Evolutionary conservation across 345 rosid species (phyloP), one percentile per base, ranked within the genome.

Genomic region (Salix exigua): DNA sequence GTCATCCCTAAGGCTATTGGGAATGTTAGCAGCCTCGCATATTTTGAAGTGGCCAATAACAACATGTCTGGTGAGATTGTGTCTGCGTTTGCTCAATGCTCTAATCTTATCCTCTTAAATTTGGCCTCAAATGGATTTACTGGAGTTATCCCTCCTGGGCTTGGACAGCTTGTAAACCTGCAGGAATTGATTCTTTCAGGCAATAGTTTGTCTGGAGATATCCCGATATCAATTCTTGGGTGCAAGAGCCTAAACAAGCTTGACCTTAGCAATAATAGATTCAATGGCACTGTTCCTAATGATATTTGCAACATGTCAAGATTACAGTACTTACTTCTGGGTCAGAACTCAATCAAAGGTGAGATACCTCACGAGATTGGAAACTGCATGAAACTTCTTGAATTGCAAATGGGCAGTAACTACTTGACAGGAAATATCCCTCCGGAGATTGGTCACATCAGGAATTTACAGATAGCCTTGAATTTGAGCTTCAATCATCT

Each of bases 111-210:
- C 50, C 91, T 96, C 60, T 84, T 96, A 68, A 96, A 96, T 77
- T 73, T 96, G 71, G 98, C 96, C 61, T 87, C 91, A 8, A 96
- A 96, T 81, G 97, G 96, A 63, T 92, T 96, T 63, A 77, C 91
- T 58, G 99, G 99, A 78, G 66, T 76, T 13, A 85, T 96, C 71
- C 99, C 99, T 33, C 66, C 73, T 1, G 90, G 91, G 79, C 79
- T 96, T 18, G 96, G 99, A 61, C 88, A 81, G 80, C 98, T 96
- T 48, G 78, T 63, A 82, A 91, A 86, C 86, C 87, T 96, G 75
- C 97, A 96, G 87, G 99, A 96, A 77, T 77, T 93, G 84, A 96
- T 96, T 82, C 94, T 96, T 76, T 88, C 96, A 7, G 91, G 93
- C 3, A 96, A 96, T 82, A 85, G 88, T 83, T 77, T 93, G 70